Evolutionary conservation across 2,329 filamentous ascomycete genomes (phyloP).

Genomic region (Talaromyces sp.): DNA sequence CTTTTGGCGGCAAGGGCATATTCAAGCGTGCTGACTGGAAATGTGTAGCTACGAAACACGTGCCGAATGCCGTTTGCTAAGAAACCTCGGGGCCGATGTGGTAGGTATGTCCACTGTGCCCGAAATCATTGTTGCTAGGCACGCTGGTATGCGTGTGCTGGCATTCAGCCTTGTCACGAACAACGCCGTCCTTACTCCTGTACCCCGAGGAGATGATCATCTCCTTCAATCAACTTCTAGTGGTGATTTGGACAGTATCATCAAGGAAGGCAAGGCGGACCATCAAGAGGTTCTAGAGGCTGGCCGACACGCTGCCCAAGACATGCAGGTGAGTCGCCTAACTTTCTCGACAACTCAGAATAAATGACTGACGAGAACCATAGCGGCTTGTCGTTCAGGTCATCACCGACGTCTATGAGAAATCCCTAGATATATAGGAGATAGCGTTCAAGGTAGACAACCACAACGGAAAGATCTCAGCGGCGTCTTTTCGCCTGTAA

Average conservation of each 20-base stretch:
- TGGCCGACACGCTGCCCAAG: conserved; percentile 56
- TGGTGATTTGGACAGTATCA: conserved; percentile 52
- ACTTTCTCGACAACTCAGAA: not conserved
- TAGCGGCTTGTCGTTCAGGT: conserved; percentile 38
- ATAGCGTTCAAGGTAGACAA: not conserved
- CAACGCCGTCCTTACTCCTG: conserved; percentile 58
- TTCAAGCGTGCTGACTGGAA: conserved; percentile 20
- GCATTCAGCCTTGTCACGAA: conserved; percentile 67
- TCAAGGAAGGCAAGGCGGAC: conserved; percentile 59
- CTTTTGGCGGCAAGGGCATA: not conserved
- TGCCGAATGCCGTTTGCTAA: conserved; percentile 62
- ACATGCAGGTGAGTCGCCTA: conserved; percentile 54
- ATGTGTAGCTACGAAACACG: conserved; percentile 59
- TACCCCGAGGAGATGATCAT: conserved; percentile 56
- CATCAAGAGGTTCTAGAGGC: conserved; percentile 65
- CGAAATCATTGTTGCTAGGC: conserved; percentile 64
- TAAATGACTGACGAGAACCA: conserved; percentile 21
- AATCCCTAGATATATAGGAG: conserved; percentile 1
- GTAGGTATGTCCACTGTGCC: conserved; percentile 70
- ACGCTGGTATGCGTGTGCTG: conserved; percentile 60
- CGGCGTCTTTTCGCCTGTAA: conserved; percentile 58
- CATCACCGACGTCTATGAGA: conserved; percentile 30
- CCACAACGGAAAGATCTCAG: conserved; percentile 15
- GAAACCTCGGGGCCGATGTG: conserved; percentile 61
- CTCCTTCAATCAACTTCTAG: conserved; percentile 50